Conservation (phyloP, 305 asterid genomes). For the Nicotiana rustica region DNA sequence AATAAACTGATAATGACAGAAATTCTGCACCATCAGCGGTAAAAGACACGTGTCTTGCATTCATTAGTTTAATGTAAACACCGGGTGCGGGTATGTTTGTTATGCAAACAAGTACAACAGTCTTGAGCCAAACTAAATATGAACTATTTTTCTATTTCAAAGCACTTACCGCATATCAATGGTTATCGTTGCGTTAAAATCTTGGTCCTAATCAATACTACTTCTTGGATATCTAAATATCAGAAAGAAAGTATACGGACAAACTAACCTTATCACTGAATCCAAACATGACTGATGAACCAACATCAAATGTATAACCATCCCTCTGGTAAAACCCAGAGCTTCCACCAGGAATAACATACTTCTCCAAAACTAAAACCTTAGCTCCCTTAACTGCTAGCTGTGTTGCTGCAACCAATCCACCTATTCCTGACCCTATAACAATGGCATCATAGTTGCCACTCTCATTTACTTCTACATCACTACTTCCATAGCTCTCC, state of each 20-base stretch:
- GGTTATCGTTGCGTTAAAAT: neutral
- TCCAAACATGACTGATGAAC: conserved; percentile 99
- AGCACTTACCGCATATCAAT: neutral
- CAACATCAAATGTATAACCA: conserved; percentile 95
- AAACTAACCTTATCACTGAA: conserved; percentile 92
- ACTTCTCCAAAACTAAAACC: conserved; percentile 92
- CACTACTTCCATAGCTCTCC: conserved; percentile 44
- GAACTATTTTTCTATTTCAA: neutral
- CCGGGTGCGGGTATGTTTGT: no score
- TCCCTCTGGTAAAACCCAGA: conserved; percentile 91
- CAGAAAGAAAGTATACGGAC: conserved; percentile 24
- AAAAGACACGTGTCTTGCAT: no score
- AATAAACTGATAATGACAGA: neutral
- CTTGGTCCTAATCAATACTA: neutral
- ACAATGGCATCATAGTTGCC: conserved; percentile 79
- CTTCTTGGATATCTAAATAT: neutral
- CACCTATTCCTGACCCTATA: conserved; percentile 97
- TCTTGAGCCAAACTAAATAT: neutral
- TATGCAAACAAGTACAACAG: no score
- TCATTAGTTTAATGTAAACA: no score
- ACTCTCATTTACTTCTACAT: conserved; percentile 42
- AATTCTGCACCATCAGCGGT: neutral
- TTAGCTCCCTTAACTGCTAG: conserved; percentile 94
- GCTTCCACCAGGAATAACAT: conserved; percentile 98
- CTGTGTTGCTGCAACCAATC: conserved; percentile 94